Evolutionary conservation across 202 grass and related monocot genomes (phyloP).

Genomic region (Zoysia matrella): DNA sequence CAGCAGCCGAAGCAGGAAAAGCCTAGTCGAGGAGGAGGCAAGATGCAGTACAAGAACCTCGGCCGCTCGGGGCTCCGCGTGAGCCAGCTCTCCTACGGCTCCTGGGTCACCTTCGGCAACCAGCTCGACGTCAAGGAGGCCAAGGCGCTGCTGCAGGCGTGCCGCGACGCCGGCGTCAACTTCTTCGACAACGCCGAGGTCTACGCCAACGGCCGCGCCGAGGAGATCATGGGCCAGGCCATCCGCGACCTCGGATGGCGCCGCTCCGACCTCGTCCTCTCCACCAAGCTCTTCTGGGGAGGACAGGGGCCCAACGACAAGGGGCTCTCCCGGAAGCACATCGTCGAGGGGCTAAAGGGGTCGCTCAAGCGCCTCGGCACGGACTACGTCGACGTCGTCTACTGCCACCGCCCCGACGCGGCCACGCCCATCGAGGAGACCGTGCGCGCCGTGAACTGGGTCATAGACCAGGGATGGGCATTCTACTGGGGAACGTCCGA

Average conservation of each 20-base stretch:
- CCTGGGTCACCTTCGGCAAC: constrained; percentile 97
- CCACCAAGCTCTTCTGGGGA: constrained; percentile 99
- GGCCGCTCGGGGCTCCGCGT: constrained; percentile 70
- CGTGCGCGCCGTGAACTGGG: constrained; percentile 88
- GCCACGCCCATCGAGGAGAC: constrained; percentile 93
- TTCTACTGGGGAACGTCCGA: constrained; percentile 98
- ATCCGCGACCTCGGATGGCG: constrained; percentile 96
- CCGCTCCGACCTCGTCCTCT: constrained; percentile 87
- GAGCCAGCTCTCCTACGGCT: constrained; percentile 51
- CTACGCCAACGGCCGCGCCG: constrained; percentile 87
- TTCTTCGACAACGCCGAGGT: constrained; percentile 99
- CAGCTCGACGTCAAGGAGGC: constrained; percentile 98
- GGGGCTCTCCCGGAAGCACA: constrained; percentile 95
- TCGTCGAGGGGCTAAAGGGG: constrained; percentile 77
- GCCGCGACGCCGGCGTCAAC: constrained; percentile 90
- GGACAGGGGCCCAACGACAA: constrained; percentile 95
- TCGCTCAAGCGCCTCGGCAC: constrained; percentile 83
- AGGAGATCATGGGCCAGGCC: constrained; percentile 99
- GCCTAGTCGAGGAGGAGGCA: neutral
- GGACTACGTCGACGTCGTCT: constrained; percentile 90
- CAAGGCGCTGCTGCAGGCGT: constrained; percentile 81
- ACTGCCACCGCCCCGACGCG: constrained; percentile 84
- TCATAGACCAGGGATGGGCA: constrained; percentile 90
- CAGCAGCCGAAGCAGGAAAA: too few species aligned
- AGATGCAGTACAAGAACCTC: constrained; percentile 96